Evolutionary conservation across 2,329 filamentous ascomycete genomes (phyloP), one percentile per base, ranked within the genome.

Genomic region (Ceratocystis ficicola): DNA sequence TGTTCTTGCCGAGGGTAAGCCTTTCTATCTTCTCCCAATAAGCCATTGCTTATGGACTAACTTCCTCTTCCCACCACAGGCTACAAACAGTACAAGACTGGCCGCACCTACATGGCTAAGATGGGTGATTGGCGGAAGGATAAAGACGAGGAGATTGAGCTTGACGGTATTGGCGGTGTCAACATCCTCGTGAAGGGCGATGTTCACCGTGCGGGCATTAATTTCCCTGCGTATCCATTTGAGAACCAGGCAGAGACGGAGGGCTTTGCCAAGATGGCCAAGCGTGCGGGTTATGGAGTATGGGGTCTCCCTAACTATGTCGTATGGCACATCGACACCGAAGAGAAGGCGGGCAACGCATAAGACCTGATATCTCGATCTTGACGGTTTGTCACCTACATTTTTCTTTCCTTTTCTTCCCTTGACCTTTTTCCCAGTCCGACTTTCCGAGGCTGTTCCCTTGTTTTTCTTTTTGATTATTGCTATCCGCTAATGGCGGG

Each of bases 191-290:
- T 99, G 70, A 99, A 99, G 79, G 94, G 91, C 5, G 93, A 99
- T 75, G 93, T 99, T 10, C 94, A 99, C 76, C 85, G 94, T 78
- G 90, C 93, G 72, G 90, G 90, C 93, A 94, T 99, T 79, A 99
- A 99, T 76, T 99, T 99, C 76, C 94, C 94, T 7, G 86, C 86
- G 74, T 99, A 99, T 73, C 83, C 94, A 2, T 99, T 99, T 74
- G 94, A 99, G 75, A 97, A 99, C 76, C 94, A 99, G 78, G 94
- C 94, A 69, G 94, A 99, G 77, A 99, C 94, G 3, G 94, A 99
- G 77, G 94, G 94, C 5, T 99, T 99, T 73, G 94, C 94, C 46
- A 96, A 95, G 76, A 99, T 99, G 94, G 94, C 94, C 68, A 96
- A 95, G 79, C 83, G 91, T 69, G 94, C 94, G 20, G 94, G 94